Evolutionary conservation across 495 filamentous ascomycete species (phyloP).

Genomic region (Lasiosphaeris hirsuta): DNA sequence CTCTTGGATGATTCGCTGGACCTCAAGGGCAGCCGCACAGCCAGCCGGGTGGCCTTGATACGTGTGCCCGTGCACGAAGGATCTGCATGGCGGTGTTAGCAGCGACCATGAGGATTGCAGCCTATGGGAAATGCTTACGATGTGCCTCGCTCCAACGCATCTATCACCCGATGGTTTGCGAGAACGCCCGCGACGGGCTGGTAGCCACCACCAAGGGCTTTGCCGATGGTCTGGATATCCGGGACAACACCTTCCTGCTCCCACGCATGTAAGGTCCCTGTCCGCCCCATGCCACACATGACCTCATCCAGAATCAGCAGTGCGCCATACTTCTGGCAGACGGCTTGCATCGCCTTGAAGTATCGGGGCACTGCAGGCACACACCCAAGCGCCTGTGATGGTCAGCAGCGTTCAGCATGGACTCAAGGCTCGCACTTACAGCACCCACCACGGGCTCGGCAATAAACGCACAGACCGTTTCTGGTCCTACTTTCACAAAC

Average conservation of each 20-base stretch:
- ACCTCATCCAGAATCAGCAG: slow-evolving; percentile 75
- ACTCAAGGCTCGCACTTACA: slow-evolving; percentile 17
- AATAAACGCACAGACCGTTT: slow-evolving; percentile 73
- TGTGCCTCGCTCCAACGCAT: slow-evolving; percentile 55
- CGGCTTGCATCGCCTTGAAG: slow-evolving; percentile 60
- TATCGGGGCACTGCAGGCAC: slow-evolving; percentile 66
- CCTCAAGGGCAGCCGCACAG: slow-evolving; percentile 59
- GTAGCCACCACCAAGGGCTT: slow-evolving; percentile 66
- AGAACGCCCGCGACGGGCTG: slow-evolving; percentile 60
- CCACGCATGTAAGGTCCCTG: slow-evolving; percentile 66
- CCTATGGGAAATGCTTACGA: slow-evolving; percentile 30
- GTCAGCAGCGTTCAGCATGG: neutral
- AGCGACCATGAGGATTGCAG: slow-evolving; percentile 11
- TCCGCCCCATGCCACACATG: slow-evolving; percentile 75
- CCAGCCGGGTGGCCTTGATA: slow-evolving; percentile 59
- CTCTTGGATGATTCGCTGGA: slow-evolving; percentile 56
- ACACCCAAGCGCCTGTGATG: slow-evolving; percentile 54
- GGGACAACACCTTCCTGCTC: slow-evolving; percentile 54
- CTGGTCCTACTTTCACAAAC: slow-evolving; percentile 66
- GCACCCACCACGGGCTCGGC: slow-evolving; percentile 66
- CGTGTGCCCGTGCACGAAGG: slow-evolving; percentile 59
- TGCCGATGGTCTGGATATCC: slow-evolving; percentile 64
- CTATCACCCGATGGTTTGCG: slow-evolving; percentile 50
- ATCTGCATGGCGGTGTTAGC: slow-evolving; percentile 19
- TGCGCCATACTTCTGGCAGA: slow-evolving; percentile 71